A percentile compares a stretch with the other conserved stretches of the same genome.
Conservation (phyloP, 228 moss, liverwort and hornwort species). For the Sphagnum fallax region DNA sequence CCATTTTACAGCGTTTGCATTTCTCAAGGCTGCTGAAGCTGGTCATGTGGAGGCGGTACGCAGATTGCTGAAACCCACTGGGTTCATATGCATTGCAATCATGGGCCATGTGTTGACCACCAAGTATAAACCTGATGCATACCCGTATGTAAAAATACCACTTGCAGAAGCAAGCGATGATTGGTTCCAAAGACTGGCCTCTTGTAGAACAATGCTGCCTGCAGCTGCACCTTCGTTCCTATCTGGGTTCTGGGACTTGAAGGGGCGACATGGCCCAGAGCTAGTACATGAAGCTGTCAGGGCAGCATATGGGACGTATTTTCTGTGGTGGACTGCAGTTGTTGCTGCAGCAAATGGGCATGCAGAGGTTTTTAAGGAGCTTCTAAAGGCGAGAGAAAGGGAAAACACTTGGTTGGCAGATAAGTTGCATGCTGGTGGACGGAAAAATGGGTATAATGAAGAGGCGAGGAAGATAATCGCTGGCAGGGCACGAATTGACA, state of each 20-base stretch:
- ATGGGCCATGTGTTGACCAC: conserved; percentile 25
- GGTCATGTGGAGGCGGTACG: conserved; percentile 21
- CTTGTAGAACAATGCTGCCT: conserved; percentile 26
- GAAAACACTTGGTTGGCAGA: conserved; percentile 26
- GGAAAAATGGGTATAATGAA: conserved; percentile 7
- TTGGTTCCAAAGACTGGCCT: conserved; percentile 25
- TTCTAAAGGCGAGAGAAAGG: conserved; percentile 18
- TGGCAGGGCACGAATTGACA: conserved; percentile 35
- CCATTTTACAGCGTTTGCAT: conserved; percentile 22
- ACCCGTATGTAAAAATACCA: conserved; percentile 26
- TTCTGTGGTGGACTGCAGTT: conserved; percentile 35
- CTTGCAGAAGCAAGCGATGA: conserved; percentile 19
- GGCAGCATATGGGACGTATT: conserved; percentile 23
- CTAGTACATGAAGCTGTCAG: conserved; percentile 22
- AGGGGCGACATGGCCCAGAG: conserved; percentile 32
- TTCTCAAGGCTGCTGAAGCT: conserved; percentile 37
- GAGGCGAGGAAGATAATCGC: conserved; percentile 27
- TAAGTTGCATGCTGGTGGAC: not conserved
- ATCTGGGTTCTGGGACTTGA: conserved; percentile 35
- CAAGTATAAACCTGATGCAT: conserved; percentile 19
- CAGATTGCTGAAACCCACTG: conserved; percentile 22
- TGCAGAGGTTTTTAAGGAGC: conserved; percentile 25
- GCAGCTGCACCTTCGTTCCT: conserved; percentile 13
- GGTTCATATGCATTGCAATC: conserved; percentile 4
- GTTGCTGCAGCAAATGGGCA: conserved; percentile 31